A percentile compares a stretch with the other conserved stretches of the same genome.
phyloP scores from a whole-genome alignment of 768 basidiomycete species.

The Royoungia palumana region DNA sequence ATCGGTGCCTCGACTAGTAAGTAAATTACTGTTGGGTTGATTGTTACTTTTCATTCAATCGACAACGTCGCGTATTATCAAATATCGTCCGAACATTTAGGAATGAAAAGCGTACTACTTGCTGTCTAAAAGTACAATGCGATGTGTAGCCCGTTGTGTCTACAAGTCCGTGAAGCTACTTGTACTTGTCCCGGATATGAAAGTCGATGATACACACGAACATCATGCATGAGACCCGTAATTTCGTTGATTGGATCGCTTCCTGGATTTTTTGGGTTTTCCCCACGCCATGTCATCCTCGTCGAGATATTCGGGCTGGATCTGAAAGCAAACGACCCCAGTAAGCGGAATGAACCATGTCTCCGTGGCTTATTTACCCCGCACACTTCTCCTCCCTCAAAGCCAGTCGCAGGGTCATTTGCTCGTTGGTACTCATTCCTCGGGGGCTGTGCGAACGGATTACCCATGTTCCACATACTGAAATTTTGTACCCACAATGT shows the following conservation, averaged over 20 bases:
- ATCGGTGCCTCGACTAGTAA: too few relatives aligned
- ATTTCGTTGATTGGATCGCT: constrained; percentile 1
- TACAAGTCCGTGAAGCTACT: background rate
- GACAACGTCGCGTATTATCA: too few relatives aligned
- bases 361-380: constrained; percentile 17
- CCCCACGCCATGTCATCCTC: constrained; percentile 30
- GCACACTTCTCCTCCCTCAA: constrained; percentile 16
- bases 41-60: too few relatives aligned
- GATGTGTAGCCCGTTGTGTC: background rate
- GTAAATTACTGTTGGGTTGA: too few relatives aligned
- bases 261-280: constrained; percentile 9
- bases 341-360: background rate
- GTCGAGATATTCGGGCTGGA: constrained; percentile 24
- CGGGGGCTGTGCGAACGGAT: constrained; percentile 9
- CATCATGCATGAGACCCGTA: background rate
- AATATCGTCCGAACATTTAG: too few relatives aligned
- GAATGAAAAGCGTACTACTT: too few relatives aligned
- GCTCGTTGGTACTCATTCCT: constrained; percentile 14
- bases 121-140: too few relatives aligned
- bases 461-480: background rate
- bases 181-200: background rate
- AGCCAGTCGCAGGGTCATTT: constrained; percentile 12
- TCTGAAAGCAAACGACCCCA: constrained; percentile 6
- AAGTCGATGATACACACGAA: background rate
- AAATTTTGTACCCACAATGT: constrained; percentile 10